phyloP scores from a whole-genome alignment of 805 yeast genomes.

The Metahyphopichia silvanorum region DNA sequence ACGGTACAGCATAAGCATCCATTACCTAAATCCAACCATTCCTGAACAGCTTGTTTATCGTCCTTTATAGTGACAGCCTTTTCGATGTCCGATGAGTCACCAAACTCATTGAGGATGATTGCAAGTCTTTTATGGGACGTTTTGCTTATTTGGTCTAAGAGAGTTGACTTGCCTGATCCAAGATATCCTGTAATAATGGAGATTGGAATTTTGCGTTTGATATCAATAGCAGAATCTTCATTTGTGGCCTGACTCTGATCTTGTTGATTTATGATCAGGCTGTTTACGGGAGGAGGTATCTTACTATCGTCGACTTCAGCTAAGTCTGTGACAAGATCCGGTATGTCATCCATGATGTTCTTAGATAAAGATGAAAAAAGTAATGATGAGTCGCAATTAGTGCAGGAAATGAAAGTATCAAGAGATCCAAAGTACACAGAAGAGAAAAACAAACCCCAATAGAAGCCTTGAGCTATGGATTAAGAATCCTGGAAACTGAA shows the following conservation, averaged over 20 bases:
- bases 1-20: constrained; percentile 97
- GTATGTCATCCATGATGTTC: constrained; percentile 24
- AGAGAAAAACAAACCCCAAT: no score
- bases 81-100: constrained; percentile 87
- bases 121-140: constrained; percentile 77
- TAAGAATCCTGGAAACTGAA: no score
- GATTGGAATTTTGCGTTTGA: constrained; percentile 65
- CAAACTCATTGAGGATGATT: constrained; percentile 88
- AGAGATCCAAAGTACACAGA: no score
- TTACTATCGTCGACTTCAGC: constrained; percentile 4
- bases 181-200: constrained; percentile 92
- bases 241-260: neutral
- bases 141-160: constrained; percentile 70
- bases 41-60: constrained; percentile 57
- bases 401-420: no score
- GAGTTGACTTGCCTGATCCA: constrained; percentile 92
- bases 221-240: constrained; percentile 7
- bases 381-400: no score
- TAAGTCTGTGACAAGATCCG: constrained; percentile 28
- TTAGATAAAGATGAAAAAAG: no score
- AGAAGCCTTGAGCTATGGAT: no score
- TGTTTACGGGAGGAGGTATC: no score
- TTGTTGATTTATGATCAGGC: no score
- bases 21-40: constrained; percentile 95
- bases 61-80: constrained; percentile 70